These are phyloP conservation scores for Tetratostichococcus sp. DNA, from an alignment of 139 green algal genomes.

Conservation along the genomic window DNA sequence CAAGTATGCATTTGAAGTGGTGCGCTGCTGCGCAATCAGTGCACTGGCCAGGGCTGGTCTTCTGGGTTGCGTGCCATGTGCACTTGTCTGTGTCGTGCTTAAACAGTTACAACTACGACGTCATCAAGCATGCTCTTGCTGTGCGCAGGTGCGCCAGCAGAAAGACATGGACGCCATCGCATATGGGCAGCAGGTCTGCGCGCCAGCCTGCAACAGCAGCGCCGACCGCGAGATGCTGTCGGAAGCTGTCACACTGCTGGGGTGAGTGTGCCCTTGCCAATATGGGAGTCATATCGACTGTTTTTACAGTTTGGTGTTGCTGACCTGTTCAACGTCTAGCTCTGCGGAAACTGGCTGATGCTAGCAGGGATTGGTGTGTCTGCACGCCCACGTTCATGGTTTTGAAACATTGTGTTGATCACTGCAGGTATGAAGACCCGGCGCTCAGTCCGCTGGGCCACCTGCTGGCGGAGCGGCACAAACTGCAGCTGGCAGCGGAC, in stretches of 20 bases:
- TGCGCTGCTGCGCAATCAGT: background rate
- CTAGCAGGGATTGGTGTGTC: no score
- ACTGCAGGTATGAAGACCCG: conserved; percentile 56
- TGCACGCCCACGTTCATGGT: no score
- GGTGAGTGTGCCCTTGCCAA: background rate
- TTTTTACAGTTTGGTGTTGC: no score
- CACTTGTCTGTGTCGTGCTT: no score
- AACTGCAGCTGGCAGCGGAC: conserved; percentile 40
- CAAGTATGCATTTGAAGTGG: background rate
- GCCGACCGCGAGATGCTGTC: conserved; percentile 20
- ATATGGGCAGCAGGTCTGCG: background rate
- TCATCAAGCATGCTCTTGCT: conserved; percentile 21
- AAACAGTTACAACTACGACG: no score
- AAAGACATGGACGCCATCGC: conserved; percentile 16
- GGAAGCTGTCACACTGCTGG: conserved; percentile 63
- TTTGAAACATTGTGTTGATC: no score
- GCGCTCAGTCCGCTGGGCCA: conserved; percentile 43
- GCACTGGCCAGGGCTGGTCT: no score
- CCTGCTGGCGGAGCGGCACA: conserved; percentile 38
- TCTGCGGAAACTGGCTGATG: no score
- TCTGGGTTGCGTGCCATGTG: no score
- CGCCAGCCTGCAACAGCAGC: background rate
- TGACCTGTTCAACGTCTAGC: no score
- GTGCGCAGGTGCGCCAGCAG: conserved; percentile 4
- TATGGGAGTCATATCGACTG: no score